These are phyloP conservation scores for Oropetium thomaeum DNA, from an alignment of 176 grass and related monocot species.

Conservation along the genomic window DNA sequence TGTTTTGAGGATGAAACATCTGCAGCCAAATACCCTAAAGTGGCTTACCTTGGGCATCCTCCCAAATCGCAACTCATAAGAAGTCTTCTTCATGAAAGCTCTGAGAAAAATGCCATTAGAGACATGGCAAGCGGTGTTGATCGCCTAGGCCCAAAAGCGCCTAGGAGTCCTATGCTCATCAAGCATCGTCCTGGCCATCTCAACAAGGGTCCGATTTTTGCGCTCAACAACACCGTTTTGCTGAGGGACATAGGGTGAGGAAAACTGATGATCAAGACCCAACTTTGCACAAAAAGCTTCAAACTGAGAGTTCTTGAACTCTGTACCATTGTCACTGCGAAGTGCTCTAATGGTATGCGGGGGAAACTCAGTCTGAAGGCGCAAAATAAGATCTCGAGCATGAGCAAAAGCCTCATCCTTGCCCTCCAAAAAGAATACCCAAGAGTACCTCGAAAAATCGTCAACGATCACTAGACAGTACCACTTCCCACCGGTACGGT, in stretches of 20 bases:
- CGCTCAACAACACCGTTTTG: too few relatives aligned
- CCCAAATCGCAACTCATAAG: too few relatives aligned
- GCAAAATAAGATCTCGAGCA: slow-evolving; percentile 4
- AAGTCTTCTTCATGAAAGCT: too few relatives aligned
- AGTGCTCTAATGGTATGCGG: neutral
- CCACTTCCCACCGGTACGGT: neutral
- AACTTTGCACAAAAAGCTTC: slow-evolving; percentile 3
- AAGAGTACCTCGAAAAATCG: neutral
- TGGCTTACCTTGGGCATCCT: too few relatives aligned
- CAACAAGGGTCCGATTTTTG: too few relatives aligned
- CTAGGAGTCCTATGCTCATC: slow-evolving; percentile 6
- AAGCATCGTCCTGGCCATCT: too few relatives aligned
- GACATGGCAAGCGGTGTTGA: slow-evolving; percentile 9
- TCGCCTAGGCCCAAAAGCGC: neutral
- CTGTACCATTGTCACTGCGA: neutral
- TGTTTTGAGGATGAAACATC: too few relatives aligned
- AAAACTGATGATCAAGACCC: slow-evolving; percentile 1
- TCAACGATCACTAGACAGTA: neutral
- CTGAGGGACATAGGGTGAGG: too few relatives aligned
- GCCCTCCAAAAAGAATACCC: neutral
- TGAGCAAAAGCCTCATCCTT: neutral
- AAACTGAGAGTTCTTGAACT: neutral
- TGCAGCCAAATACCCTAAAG: too few relatives aligned
- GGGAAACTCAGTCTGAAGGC: neutral
- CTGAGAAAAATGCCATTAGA: slow-evolving; percentile 3